These are phyloP conservation scores for Trichaptum fuscoviolaceum DNA, from an alignment of 768 basidiomycete genomes.

Conservation along the genomic window DNA sequence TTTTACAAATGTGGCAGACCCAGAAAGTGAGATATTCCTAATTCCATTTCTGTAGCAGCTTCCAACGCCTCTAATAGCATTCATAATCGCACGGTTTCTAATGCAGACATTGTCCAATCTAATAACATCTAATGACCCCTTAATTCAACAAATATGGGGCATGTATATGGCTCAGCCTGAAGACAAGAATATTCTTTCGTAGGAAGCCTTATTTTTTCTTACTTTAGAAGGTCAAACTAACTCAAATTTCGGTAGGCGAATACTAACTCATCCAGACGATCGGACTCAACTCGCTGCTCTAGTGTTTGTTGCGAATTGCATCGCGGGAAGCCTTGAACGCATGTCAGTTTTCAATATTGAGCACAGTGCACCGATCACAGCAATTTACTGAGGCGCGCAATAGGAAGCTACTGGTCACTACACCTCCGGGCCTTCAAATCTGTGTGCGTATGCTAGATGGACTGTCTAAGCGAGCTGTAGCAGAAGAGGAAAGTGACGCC, in stretches of 20 bases:
- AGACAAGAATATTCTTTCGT: slow-evolving; percentile 75
- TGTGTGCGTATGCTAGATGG: slow-evolving; percentile 65
- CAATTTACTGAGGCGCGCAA: background rate
- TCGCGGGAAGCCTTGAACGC: slow-evolving; percentile 49
- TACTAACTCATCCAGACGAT: slow-evolving; percentile 58
- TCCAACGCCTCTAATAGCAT: slow-evolving; percentile 39
- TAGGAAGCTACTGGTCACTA: slow-evolving; percentile 50
- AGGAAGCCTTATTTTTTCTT: slow-evolving; percentile 17
- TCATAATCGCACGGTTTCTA: slow-evolving; percentile 57
- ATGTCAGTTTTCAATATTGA: slow-evolving; percentile 37
- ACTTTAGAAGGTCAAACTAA: background rate
- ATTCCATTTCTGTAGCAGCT: slow-evolving; percentile 4
- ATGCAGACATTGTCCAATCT: slow-evolving; percentile 82
- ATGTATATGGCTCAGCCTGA: slow-evolving; percentile 63
- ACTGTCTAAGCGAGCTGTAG: slow-evolving; percentile 67
- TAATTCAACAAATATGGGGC: slow-evolving; percentile 57
- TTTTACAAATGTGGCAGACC: slow-evolving; percentile 63
- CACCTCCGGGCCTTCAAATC: slow-evolving; percentile 55
- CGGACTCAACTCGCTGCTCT: slow-evolving; percentile 56
- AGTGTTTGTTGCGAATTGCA: slow-evolving; percentile 69
- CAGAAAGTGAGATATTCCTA: slow-evolving; percentile 39
- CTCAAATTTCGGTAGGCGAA: slow-evolving; percentile 25
- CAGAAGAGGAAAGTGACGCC: slow-evolving; percentile 56
- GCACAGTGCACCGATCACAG: background rate
- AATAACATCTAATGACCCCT: slow-evolving; percentile 63